Evolutionary conservation across 495 filamentous ascomycete genomes (phyloP), one percentile per base, ranked within the genome.

Genomic region (Chaetomium cochliodes): DNA sequence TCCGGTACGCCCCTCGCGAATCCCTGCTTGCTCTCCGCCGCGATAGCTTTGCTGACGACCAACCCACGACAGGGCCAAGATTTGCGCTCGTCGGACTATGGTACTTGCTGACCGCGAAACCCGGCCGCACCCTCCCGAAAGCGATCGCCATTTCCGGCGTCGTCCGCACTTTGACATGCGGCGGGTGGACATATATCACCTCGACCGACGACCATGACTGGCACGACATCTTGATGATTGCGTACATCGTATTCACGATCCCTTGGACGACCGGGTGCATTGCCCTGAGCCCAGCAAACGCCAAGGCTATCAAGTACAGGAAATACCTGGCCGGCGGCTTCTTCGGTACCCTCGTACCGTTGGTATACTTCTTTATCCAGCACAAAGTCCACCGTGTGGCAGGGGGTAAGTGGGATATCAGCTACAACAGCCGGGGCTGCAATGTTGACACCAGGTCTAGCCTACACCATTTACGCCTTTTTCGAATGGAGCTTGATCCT

Each of bases 171-270:
- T 76, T 99, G 63, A 96, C 92, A 2, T 99, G 96, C 71, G 96
- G 93, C 58, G 96, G 96, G 44, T 99, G 96, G 96, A 97, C 96
- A 42, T 99, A 98, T 74, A 88, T 99, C 57, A 99, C 96, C 23
- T 97, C 93, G 46, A 98, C 96, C 12, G 96, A 99, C 76, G 92
- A 98, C 74, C 96, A 99, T 76, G 86, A 93, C 74, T 97, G 92
- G 92, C 96, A 99, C 73, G 96, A 99, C 75, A 94, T 97, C 60
- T 93, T 98, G 77, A 99, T 99, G 96, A 96, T 99, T 69, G 96
- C 92, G 30, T 99, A 99, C 74, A 78, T 99, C 55, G 87, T 98
- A 52, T 89, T 92, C 16, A 98, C 96, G 0, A 80, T 99, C 62
- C 96, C 96, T 6, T 99, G 96, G 96, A 98, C 93, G 2, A 69